These are phyloP conservation scores for Phenoliferia sp. DNA, from an alignment of 1,284 basidiomycete species.

Conservation along the genomic window DNA sequence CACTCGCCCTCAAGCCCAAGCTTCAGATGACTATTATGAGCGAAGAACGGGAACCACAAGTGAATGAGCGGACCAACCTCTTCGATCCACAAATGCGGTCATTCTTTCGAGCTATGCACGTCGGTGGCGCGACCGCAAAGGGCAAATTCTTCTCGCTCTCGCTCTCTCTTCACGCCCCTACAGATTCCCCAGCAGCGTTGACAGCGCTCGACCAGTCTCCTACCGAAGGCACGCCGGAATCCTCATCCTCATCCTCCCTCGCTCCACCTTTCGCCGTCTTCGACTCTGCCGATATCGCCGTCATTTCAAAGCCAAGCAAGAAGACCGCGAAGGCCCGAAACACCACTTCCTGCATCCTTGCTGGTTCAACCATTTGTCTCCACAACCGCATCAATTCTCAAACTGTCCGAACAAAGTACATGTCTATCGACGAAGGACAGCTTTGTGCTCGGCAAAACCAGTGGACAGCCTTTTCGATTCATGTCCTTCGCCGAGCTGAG, in stretches of 20 bases:
- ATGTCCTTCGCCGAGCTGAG: slow-evolving; percentile 44
- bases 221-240: slow-evolving; percentile 57
- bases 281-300: slow-evolving; percentile 82
- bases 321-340: slow-evolving; percentile 94
- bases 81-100: slow-evolving; percentile 58
- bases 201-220: slow-evolving; percentile 42
- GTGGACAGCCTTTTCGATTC: slow-evolving; percentile 92
- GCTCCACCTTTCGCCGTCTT: slow-evolving; percentile 57
- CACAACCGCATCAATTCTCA: slow-evolving; percentile 97
- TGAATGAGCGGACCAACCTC: slow-evolving; percentile 26
- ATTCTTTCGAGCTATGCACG: slow-evolving; percentile 85
- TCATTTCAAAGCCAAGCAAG: slow-evolving; percentile 95
- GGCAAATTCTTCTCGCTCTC: slow-evolving; percentile 83
- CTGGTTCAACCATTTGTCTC: slow-evolving; percentile 83
- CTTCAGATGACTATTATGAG: slow-evolving; percentile 79
- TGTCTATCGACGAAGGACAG: slow-evolving; percentile 79
- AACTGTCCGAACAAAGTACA: slow-evolving; percentile 93
- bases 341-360: slow-evolving; percentile 83
- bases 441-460: slow-evolving; percentile 78
- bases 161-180: slow-evolving; percentile 45
- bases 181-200: not conserved
- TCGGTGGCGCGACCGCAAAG: slow-evolving; percentile 72
- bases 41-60: slow-evolving; percentile 66
- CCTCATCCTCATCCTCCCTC: not conserved
- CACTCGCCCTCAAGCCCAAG: slow-evolving; percentile 56